phyloP scores from a whole-genome alignment of 164 flowering plant species.

The Nelumbo lutea region DNA sequence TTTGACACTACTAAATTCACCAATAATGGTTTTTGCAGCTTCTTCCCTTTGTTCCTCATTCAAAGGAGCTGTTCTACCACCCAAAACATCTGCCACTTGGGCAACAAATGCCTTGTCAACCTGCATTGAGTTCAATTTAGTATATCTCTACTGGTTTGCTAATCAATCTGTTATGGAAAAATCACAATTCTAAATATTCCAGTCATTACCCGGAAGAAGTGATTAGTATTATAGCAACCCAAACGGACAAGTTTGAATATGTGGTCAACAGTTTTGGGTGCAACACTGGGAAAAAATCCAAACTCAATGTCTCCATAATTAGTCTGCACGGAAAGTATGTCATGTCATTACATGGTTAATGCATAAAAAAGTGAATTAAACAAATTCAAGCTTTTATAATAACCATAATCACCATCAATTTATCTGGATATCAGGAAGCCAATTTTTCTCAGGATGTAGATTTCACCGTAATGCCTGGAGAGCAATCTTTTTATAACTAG shows the following conservation, averaged over 20 bases:
- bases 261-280: slow-evolving; percentile 89
- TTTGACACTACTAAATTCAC: slow-evolving; percentile 89
- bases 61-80: slow-evolving; percentile 86
- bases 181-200: background rate
- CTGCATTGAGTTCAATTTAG: slow-evolving; percentile 28
- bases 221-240: slow-evolving; percentile 90
- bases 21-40: slow-evolving; percentile 77
- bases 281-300: slow-evolving; percentile 83
- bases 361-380: background rate
- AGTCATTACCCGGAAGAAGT: slow-evolving; percentile 77
- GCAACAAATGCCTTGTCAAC: slow-evolving; percentile 93
- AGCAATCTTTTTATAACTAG: background rate
- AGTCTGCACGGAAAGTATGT: slow-evolving; percentile 46
- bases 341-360: background rate
- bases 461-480: too few relatives aligned
- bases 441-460: too few relatives aligned
- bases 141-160: slow-evolving; percentile 4
- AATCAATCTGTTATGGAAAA: background rate
- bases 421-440: too few relatives aligned
- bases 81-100: slow-evolving; percentile 89
- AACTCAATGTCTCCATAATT: slow-evolving; percentile 92
- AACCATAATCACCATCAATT: background rate
- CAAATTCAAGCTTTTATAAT: background rate
- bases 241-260: slow-evolving; percentile 89
- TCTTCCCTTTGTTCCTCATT: slow-evolving; percentile 72